Evolutionary conservation across 2,329 filamentous ascomycete species (phyloP).

Genomic region (Decorospora gaudefroyi): DNA sequence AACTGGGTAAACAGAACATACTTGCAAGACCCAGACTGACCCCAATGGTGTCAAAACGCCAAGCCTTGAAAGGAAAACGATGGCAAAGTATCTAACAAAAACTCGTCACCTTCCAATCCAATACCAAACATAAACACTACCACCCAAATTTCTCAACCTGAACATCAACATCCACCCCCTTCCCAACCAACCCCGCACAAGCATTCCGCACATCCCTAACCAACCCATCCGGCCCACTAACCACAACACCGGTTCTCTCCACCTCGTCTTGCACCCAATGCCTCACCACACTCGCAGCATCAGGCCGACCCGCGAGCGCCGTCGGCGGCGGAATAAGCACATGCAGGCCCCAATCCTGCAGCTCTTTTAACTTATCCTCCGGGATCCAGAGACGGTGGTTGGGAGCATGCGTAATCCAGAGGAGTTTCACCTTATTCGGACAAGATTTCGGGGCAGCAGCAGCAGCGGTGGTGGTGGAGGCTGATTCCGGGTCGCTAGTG

Average conservation of each 20-base stretch:
- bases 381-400: constrained; percentile 62
- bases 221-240: constrained; percentile 66
- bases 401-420: constrained; percentile 63
- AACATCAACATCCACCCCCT: constrained; percentile 58
- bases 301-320: constrained; percentile 57
- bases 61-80: no score
- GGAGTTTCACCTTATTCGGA: constrained; percentile 53
- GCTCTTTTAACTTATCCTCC: constrained; percentile 54
- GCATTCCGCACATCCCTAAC: constrained; percentile 64
- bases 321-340: constrained; percentile 62
- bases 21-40: no score
- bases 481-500: constrained; percentile 26
- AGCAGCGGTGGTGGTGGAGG: no score
- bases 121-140: no score
- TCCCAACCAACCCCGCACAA: constrained; percentile 56
- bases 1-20: no score
- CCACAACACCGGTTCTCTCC: constrained; percentile 57
- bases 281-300: constrained; percentile 54
- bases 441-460: no score
- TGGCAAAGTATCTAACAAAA: no score
- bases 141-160: constrained; percentile 71
- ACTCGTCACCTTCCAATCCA: no score
- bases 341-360: constrained; percentile 57
- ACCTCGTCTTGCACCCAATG: constrained; percentile 44
- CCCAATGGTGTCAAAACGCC: no score